phyloP scores from a whole-genome alignment of 2,329 filamentous ascomycete species.

The Cordyceps tenuipes region DNA sequence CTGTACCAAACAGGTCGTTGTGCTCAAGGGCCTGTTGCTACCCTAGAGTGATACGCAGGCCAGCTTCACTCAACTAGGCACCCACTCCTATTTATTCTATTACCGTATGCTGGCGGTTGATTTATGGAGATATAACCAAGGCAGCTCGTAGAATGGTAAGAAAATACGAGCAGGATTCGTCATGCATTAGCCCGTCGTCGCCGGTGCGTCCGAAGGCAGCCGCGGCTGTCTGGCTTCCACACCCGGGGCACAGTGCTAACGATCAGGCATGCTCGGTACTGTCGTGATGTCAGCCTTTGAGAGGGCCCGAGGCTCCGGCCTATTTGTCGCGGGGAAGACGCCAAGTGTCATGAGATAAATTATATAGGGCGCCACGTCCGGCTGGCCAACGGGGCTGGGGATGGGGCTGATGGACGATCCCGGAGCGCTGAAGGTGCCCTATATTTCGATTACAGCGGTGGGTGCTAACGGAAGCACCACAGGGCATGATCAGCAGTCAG shows the following conservation, averaged over 20 bases:
- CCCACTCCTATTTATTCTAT: too few species aligned
- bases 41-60: too few species aligned
- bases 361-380: neutral
- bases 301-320: constrained; percentile 10
- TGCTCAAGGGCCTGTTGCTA: too few species aligned
- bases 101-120: too few species aligned
- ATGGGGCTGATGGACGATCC: constrained; percentile 1
- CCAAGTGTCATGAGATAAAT: neutral
- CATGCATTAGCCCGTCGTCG: neutral
- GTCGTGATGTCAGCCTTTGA: neutral
- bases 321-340: constrained; percentile 2
- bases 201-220: neutral
- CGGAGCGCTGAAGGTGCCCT: neutral
- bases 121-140: constrained; percentile 17
- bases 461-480: neutral
- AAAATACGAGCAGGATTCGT: constrained; percentile 1
- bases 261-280: too few species aligned
- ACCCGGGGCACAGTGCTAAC: neutral
- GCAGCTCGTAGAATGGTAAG: neutral
- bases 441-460: neutral
- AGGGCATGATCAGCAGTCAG: neutral
- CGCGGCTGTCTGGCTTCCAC: neutral
- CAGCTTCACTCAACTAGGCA: too few species aligned
- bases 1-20: too few species aligned
- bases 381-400: neutral